A percentile compares a stretch with the other conserved stretches of the same genome.
Conservation (phyloP, 2,329 filamentous ascomycete species). For the Apiospora rasikravindrae region DNA sequence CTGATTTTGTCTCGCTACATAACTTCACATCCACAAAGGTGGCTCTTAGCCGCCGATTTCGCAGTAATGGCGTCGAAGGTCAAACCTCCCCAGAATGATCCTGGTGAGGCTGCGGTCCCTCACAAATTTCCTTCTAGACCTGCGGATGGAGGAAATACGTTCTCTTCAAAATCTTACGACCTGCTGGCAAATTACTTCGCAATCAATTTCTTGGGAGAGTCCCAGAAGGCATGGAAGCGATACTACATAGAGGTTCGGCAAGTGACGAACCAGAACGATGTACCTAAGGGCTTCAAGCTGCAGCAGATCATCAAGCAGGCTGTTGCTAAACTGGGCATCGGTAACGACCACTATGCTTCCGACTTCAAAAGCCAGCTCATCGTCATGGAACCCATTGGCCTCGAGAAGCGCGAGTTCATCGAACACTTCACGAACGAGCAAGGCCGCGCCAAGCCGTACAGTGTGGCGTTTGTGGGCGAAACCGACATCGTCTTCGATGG, state of each 20-base stretch:
- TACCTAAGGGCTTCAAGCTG: slow-evolving; percentile 49
- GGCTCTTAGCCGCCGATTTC: not conserved
- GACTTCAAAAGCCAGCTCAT: slow-evolving; percentile 59
- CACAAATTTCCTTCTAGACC: slow-evolving; percentile 52
- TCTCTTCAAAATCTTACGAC: slow-evolving; percentile 41
- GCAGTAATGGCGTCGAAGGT: not conserved
- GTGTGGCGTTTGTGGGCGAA: slow-evolving; percentile 50
- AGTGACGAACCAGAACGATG: slow-evolving; percentile 4
- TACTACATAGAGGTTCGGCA: not conserved
- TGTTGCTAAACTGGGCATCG: slow-evolving; percentile 39
- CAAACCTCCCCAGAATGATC: not conserved
- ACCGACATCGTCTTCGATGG: slow-evolving; percentile 43
- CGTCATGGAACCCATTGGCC: slow-evolving; percentile 44
- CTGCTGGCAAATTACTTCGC: slow-evolving; percentile 63
- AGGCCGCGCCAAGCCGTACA: slow-evolving; percentile 42
- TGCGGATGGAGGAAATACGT: slow-evolving; percentile 48
- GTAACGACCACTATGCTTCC: slow-evolving; percentile 44
- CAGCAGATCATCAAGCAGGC: slow-evolving; percentile 47
- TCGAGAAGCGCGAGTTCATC: slow-evolving; percentile 33
- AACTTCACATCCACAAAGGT: not conserved
- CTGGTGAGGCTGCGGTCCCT: not conserved
- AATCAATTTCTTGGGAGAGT: slow-evolving; percentile 31
- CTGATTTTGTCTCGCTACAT: not conserved
- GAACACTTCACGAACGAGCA: slow-evolving; percentile 42
- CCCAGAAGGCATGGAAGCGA: not conserved